phyloP scores from a whole-genome alignment of 129 eudicot genomes.

The Artemisia tridentata region DNA sequence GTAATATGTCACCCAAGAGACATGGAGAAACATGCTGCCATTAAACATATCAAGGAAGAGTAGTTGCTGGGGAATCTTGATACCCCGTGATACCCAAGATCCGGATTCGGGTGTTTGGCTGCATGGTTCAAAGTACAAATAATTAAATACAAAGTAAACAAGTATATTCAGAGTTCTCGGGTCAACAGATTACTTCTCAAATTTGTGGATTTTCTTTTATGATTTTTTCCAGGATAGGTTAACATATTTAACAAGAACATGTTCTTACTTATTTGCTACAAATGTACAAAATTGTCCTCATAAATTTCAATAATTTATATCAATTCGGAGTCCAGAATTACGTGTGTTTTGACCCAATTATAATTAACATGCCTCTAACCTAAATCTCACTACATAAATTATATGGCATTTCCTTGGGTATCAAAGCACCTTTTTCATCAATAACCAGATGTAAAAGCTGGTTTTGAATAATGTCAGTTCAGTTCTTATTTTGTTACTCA shows the following conservation, averaged over 20 bases:
- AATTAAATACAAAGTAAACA: constrained; percentile 18
- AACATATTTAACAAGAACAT: too few species aligned
- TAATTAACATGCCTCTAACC: not conserved
- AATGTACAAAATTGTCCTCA: too few species aligned
- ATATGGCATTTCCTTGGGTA: not conserved
- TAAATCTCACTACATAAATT: not conserved
- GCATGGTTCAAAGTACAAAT: constrained; percentile 25
- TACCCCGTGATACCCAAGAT: constrained; percentile 86
- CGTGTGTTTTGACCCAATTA: too few species aligned
- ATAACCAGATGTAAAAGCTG: too few species aligned
- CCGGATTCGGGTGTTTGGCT: constrained; percentile 91
- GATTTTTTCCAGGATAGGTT: too few species aligned
- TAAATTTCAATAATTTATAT: not conserved
- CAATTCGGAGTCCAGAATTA: too few species aligned
- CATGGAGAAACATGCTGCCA: not conserved
- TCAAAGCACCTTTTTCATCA: not conserved
- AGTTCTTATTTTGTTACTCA: too few species aligned
- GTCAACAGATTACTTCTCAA: too few species aligned
- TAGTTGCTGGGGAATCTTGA: constrained; percentile 58
- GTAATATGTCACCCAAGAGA: not conserved
- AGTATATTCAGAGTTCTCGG: not conserved
- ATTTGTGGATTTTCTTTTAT: too few species aligned
- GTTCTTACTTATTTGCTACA: too few species aligned
- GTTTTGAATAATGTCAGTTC: too few species aligned
- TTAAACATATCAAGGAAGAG: constrained; percentile 38